Base-by-base conservation (phyloP, 78 protist species). In the Cavenderia fasciculata region DNA sequence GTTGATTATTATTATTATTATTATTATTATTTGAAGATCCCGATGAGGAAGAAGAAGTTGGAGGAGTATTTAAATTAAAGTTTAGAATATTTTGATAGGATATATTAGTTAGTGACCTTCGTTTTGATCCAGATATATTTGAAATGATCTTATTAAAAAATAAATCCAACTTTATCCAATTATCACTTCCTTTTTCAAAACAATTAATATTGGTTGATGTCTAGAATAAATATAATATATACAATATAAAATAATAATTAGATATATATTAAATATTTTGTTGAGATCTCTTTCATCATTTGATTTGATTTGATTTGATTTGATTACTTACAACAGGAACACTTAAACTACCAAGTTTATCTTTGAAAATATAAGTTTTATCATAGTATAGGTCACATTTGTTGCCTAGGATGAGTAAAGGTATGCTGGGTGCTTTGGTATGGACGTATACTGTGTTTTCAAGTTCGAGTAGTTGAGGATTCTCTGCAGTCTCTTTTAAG, bases 81-180 rank as follows among this genome's bases (percentile, higher is more conserved):
- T 49, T 68, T 43, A 68, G n/a, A 2, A 40, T 47, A 36, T 47
- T 23, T 27, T 63, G 72, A 6, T 19, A 79, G 36, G 21, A 52
- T 65, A 79, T 79, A 8, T 34, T 27, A 23, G 56, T 61, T 16
- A 38, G 36, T 14, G 71, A 47, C 23, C 89, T 38, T 68, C 44
- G 46, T 27, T 68, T 79, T 18, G 43, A 40, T 12, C 74, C 62
- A 4, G 47, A 38, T 49, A 79, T 29, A 79, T 68, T 79, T 41
- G 72, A 34, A n/a, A 79, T 79, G 51, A 79, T 79, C 40, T 79
- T 79, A 66, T 79, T 79, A 38, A 66, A 68, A 51, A 79, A 79
- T n/a, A 79, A 31, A 12, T 79, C 89, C n/a, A 79, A 40, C 56
- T 59, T 79, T 7, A 23, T 52, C 12, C 25, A 6, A 41, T 68